phyloP scores from a whole-genome alignment of 768 basidiomycete genomes.

The Phylloporus scabripes region DNA sequence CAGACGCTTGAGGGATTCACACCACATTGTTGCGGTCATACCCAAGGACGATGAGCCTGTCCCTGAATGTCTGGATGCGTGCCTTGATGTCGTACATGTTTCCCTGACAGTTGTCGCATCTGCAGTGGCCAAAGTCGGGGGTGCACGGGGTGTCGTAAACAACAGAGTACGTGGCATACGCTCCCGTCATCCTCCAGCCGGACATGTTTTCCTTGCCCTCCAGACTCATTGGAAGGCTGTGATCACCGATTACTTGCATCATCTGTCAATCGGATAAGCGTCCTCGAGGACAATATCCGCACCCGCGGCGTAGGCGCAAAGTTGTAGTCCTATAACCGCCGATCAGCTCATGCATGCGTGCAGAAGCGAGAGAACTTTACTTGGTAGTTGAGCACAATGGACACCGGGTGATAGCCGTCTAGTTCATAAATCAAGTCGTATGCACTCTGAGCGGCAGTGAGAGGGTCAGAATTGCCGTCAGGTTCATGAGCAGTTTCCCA shows the following conservation, averaged over 20 bases:
- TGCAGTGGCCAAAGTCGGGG: slow-evolving; percentile 64
- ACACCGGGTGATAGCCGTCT: slow-evolving; percentile 57
- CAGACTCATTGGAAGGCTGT: too few species aligned
- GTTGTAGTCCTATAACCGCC: slow-evolving; percentile 46
- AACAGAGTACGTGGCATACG: slow-evolving; percentile 55
- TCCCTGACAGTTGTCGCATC: slow-evolving; percentile 65
- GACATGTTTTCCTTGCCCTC: too few species aligned
- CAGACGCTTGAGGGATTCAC: slow-evolving; percentile 79
- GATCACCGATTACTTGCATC: too few species aligned
- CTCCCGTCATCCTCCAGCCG: too few species aligned
- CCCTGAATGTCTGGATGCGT: slow-evolving; percentile 59
- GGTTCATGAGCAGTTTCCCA: slow-evolving; percentile 76
- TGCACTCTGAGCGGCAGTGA: slow-evolving; percentile 14
- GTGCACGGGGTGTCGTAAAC: slow-evolving; percentile 61
- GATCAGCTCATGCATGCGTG: background rate
- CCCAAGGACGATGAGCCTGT: slow-evolving; percentile 54
- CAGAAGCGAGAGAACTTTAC: background rate
- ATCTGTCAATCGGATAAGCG: slow-evolving; percentile 31
- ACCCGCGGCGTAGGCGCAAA: slow-evolving; percentile 54
- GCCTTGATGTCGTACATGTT: slow-evolving; percentile 57
- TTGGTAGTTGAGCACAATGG: slow-evolving; percentile 49
- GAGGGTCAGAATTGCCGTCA: slow-evolving; percentile 61
- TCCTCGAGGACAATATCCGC: slow-evolving; percentile 63
- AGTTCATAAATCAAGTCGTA: slow-evolving; percentile 44
- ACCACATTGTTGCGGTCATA: slow-evolving; percentile 62